These are phyloP conservation scores for Fusarium sacchari DNA, from an alignment of 2,329 filamentous ascomycete species.

Conservation along the genomic window DNA sequence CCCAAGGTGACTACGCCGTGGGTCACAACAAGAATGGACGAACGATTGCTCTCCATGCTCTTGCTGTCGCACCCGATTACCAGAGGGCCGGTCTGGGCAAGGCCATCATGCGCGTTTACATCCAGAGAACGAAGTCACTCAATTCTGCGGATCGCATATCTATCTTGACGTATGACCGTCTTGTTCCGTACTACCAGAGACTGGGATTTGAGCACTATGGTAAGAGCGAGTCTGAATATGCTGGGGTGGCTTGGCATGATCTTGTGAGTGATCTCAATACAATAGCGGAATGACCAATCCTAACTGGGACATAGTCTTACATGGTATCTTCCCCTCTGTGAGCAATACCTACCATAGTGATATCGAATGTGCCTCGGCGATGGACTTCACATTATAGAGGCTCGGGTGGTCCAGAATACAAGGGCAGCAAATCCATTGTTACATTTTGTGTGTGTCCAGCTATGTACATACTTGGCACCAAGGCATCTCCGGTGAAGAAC, in stretches of 20 bases:
- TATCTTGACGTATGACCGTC: slow-evolving; percentile 45
- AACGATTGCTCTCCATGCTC: slow-evolving; percentile 45
- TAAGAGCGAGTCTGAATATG: slow-evolving; percentile 45
- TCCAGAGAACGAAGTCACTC: slow-evolving; percentile 29
- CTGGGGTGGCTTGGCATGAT: slow-evolving; percentile 46
- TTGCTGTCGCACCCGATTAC: slow-evolving; percentile 41
- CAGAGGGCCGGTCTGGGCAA: slow-evolving; percentile 45
- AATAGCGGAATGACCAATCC: background rate
- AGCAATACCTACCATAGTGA: background rate
- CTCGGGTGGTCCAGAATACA: background rate
- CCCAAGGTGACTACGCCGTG: slow-evolving; percentile 14
- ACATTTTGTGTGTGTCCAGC: background rate
- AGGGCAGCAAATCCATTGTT: background rate
- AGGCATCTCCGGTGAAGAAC: background rate
- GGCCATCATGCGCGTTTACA: slow-evolving; percentile 38
- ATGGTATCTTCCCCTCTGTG: background rate
- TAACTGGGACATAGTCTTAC: slow-evolving; percentile 1
- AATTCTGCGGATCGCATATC: slow-evolving; percentile 40
- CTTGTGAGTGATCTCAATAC: slow-evolving; percentile 27
- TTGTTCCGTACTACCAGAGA: slow-evolving; percentile 45
- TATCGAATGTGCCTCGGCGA: too few relatives aligned
- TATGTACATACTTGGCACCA: background rate
- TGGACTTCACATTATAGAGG: background rate
- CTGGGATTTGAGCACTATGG: slow-evolving; percentile 47
- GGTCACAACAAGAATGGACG: slow-evolving; percentile 41